Conservation (phyloP, 768 basidiomycete species). For the Pleurotus giganteus region DNA sequence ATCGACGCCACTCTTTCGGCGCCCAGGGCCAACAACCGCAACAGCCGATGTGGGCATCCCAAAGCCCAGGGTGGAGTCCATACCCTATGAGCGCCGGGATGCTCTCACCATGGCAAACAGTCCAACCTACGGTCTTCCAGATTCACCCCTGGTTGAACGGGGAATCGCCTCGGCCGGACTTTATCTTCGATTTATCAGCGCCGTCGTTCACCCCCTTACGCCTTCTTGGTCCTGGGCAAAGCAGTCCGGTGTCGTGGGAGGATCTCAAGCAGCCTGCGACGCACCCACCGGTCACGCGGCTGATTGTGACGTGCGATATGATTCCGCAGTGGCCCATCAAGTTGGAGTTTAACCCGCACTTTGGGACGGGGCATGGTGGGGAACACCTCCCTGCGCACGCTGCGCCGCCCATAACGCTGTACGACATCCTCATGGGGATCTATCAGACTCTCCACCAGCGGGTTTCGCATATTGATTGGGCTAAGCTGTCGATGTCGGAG, state of each 20-base stretch:
- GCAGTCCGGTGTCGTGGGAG: constrained; percentile 34
- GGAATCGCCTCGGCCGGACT: constrained; percentile 39
- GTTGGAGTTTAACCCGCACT: constrained; percentile 35
- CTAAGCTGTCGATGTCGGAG: constrained; percentile 24
- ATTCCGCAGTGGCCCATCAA: constrained; percentile 64
- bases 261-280: constrained; percentile 54
- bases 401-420: constrained; percentile 47
- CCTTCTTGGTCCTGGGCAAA: constrained; percentile 36
- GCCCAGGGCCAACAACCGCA: neutral
- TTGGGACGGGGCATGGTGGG: constrained; percentile 15
- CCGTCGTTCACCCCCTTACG: constrained; percentile 44
- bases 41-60: constrained; percentile 1
- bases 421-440: constrained; percentile 55
- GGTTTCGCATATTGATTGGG: constrained; percentile 42
- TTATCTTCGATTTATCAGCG: constrained; percentile 57
- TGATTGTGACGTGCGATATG: constrained; percentile 56
- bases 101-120: constrained; percentile 19
- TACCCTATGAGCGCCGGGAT: constrained; percentile 5
- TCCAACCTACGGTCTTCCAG: constrained; percentile 17
- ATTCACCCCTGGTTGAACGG: constrained; percentile 57
- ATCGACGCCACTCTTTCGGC: constrained; percentile 14
- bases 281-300: constrained; percentile 47
- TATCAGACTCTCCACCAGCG: constrained; percentile 44
- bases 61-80: constrained; percentile 22
- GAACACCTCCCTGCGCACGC: constrained; percentile 12